These are phyloP conservation scores for Nyssa sinensis DNA, from an alignment of 148 eudicot genomes.

Conservation along the genomic window DNA sequence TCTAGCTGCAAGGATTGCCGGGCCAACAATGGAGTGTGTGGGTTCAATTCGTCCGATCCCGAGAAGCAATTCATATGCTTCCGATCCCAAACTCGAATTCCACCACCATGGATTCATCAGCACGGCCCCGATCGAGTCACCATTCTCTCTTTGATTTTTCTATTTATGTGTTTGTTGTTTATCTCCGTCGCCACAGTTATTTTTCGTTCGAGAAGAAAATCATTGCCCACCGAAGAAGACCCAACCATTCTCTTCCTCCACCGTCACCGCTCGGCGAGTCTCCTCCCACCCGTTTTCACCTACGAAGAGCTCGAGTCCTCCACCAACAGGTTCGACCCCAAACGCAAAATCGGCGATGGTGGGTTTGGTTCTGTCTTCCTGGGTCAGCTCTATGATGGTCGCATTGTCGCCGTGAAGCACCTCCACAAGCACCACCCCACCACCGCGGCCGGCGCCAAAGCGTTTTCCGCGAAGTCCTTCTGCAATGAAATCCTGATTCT, in stretches of 20 bases:
- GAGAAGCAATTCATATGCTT: conserved; percentile 46
- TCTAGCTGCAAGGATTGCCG: conserved; percentile 35
- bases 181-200: conserved; percentile 20
- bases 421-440: conserved; percentile 49
- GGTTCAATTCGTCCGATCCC: conserved; percentile 57
- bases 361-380: conserved; percentile 84
- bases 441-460: conserved; percentile 27
- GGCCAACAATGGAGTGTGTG: conserved; percentile 49
- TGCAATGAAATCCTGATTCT: conserved; percentile 84
- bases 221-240: conserved; percentile 33
- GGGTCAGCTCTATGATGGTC: conserved; percentile 57
- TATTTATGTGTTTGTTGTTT: conserved; percentile 33
- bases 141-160: conserved; percentile 22
- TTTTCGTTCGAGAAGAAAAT: conserved; percentile 25
- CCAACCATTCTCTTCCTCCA: conserved; percentile 56
- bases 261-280: conserved; percentile 64
- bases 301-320: conserved; percentile 79
- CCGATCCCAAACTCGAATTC: not conserved
- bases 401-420: conserved; percentile 71
- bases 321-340: conserved; percentile 75
- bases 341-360: conserved; percentile 78
- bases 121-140: conserved; percentile 25
- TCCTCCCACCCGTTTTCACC: conserved; percentile 80
- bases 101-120: conserved; percentile 22
- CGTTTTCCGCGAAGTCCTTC: conserved; percentile 60